Base-by-base conservation (phyloP, 345 rosid genomes). In the Boechera divaricarpa region DNA sequence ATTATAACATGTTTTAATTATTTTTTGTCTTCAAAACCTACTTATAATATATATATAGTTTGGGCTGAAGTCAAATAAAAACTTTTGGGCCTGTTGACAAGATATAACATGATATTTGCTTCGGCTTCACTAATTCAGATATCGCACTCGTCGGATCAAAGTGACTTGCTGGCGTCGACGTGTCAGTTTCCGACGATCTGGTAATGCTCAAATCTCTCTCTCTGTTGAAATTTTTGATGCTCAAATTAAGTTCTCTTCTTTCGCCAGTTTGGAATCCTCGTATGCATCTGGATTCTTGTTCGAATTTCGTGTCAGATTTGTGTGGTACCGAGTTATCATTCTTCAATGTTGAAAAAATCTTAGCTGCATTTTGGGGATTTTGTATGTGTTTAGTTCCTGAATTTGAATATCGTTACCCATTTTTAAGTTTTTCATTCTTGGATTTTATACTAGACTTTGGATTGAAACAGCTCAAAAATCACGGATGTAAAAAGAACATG, bases 111-210 rank as follows among this genome's bases (percentile, higher is more conserved):
- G n/a, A 35, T 13, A 36, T 62, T 49, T 58, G 69, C 47, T 18
- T 54, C 0, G 48, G 73, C 49, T 33, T 56, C 33, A 47, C 18
- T 31, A 10, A 6, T 36, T 4, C 51, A 26, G 39, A 56, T 69
- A 36, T 26, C 3, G 24, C 6, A 26, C 36, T 75, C 45, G 26
- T 35, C 16, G 59, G 32, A 39, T 53, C 44, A 53, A 39, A 38
- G 69, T 28, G 29, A 28, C 29, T 28, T 28, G 29, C 38, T 36
- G 44, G 29, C 56, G 51, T 57, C 53, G 63, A 29, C 67, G 66
- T 70, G 76, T 44, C 56, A 13, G 33, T 42, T 63, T 32, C 62
- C 24, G 68, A 39, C 73, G 47, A 65, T 64, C 76, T 32, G 77
- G 81, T 65, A 71, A 65, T 58, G 31, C 21, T 56, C 67, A 10